phyloP scores from a whole-genome alignment of 352 stramenopile species.

The Phytophthora citricola region DNA sequence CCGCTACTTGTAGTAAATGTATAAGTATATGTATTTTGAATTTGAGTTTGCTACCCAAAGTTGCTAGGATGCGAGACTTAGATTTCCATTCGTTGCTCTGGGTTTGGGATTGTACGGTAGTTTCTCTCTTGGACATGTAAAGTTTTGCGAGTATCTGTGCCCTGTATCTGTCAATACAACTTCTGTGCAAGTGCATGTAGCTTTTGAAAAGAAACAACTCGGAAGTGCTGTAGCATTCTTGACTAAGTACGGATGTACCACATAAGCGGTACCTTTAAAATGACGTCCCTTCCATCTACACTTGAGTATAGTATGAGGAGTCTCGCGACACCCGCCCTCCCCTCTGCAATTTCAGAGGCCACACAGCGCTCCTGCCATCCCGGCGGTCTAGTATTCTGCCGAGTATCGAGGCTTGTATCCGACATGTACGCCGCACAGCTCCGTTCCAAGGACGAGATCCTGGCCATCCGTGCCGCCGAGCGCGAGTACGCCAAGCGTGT shows the following conservation, averaged over 20 bases:
- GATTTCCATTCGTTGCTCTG: too few relatives aligned
- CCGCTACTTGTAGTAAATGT: too few relatives aligned
- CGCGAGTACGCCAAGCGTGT: slow-evolving; percentile 77
- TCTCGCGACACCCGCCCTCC: slow-evolving; percentile 10
- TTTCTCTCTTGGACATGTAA: too few relatives aligned
- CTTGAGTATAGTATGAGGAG: neutral
- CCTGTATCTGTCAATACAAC: too few relatives aligned
- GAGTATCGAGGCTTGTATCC: slow-evolving; percentile 17
- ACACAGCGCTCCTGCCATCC: slow-evolving; percentile 22
- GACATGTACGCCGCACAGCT: slow-evolving; percentile 75
- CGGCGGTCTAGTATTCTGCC: slow-evolving; percentile 34
- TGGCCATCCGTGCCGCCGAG: slow-evolving; percentile 79
- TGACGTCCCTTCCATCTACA: slow-evolving; percentile 7
- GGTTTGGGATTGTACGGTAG: too few relatives aligned
- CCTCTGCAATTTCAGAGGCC: slow-evolving; percentile 29
- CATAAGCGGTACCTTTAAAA: slow-evolving; percentile 3
- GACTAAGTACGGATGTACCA: slow-evolving; percentile 11
- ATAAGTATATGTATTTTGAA: too few relatives aligned
- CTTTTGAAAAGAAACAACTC: too few relatives aligned
- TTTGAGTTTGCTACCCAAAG: too few relatives aligned
- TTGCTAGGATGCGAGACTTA: too few relatives aligned
- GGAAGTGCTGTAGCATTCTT: too few relatives aligned
- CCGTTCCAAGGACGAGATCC: slow-evolving; percentile 85
- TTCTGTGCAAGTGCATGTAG: too few relatives aligned
- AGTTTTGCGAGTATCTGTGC: too few relatives aligned